Evolutionary conservation across 306 rosid genomes (phyloP).

Genomic region (Medicago truncatula): MtrunA17r5.0-ANR NC_053049.1:26892001-26892500

Average conservation of each 20-base stretch:
- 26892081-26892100: neutral
- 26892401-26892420: no score
- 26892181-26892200: conserved; percentile 9
- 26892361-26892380: no score
- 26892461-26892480: no score
- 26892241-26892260: neutral
- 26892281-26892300: neutral
- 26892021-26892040: neutral
- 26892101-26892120: neutral
- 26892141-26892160: neutral
- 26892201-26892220: conserved; percentile 7
- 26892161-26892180: neutral
- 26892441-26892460: no score
- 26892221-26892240: conserved; percentile 6
- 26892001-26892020: conserved; percentile 1
- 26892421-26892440: no score
- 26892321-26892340: neutral
- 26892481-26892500: no score
- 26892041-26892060: conserved; percentile 4
- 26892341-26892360: no score
- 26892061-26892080: neutral
- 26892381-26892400: no score
- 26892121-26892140: neutral
- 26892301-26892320: neutral
- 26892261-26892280: neutral